Base-by-base conservation (phyloP, 371 early-diverging fungal genomes). In the Mucor sp. region DNA sequence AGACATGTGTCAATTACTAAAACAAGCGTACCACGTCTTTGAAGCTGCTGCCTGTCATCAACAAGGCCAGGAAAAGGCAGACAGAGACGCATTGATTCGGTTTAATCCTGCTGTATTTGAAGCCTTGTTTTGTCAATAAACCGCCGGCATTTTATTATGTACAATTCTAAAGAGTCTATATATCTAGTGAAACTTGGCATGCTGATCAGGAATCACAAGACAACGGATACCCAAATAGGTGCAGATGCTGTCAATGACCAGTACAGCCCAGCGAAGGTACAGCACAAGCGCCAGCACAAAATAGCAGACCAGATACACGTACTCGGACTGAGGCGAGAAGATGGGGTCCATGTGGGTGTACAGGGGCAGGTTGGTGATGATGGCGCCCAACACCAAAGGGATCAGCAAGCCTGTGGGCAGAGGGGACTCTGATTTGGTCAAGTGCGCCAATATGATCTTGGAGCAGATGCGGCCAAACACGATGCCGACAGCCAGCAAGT, bases 381-480 rank as follows among this genome's bases (percentile, higher is more conserved):
- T 63, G 5, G 92, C 90, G 32, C 94, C 96, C 17, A 88, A n/a
- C 17, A 89, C 72, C 30, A 95, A 73, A 39, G 95, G 96, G 4
- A 90, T 66, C 63, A 92, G 70, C 58, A 94, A 81, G 19, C 90
- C 87, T 27, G 93, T 92, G 74, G 87, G 93, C 63, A 82, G 81
- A 35, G 95, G 96, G 75, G 90, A 95, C 19, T 80, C 79, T 65
- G 83, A 84, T 75, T 93, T 92, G 30, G 93, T 93, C 30, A 96
- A 84, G 65, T 96, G 95, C 12, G 94, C 92, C 69, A 95, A 73
- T 59, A 96, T 95, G 66, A 96, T 94, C 71, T 93, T 91, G 70
- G 94, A 91, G 43, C 93, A 93, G 74, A 95, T 93, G 47, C 95
- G 87, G 27, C 95, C 96, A 87, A 95, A 94, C 2, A 89, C 93